These are phyloP conservation scores for Aquilaria malaccensis DNA, from an alignment of 345 rosid genomes.

Conservation along the genomic window DNA sequence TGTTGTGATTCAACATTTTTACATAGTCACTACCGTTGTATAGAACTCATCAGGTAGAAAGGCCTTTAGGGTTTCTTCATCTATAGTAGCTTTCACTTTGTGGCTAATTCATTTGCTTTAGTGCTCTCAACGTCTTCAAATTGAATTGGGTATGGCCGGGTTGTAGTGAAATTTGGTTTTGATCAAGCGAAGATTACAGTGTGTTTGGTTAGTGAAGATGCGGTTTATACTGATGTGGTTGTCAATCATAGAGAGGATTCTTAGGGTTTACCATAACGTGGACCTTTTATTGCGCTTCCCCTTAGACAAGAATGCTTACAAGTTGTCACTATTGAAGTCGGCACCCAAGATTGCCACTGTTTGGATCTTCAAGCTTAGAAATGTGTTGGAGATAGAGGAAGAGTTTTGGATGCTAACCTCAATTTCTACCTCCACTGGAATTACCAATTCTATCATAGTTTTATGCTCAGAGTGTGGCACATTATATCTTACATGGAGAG, in stretches of 20 bases:
- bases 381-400: slow-evolving; percentile 39
- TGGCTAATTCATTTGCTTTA: slow-evolving; percentile 8
- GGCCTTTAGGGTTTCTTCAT: slow-evolving; percentile 13
- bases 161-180: slow-evolving; percentile 18
- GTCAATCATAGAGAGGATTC: slow-evolving; percentile 63
- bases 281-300: slow-evolving; percentile 86
- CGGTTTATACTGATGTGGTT: slow-evolving; percentile 87
- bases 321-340: slow-evolving; percentile 48
- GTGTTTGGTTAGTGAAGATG: slow-evolving; percentile 90
- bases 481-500: no score
- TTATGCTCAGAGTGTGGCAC: no score
- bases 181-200: slow-evolving; percentile 56
- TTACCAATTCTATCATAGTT: no score
- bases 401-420: slow-evolving; percentile 61
- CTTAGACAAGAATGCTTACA: slow-evolving; percentile 58
- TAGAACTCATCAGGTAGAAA: no score
- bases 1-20: no score
- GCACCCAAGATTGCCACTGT: slow-evolving; percentile 67
- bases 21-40: no score
- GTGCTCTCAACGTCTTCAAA: neutral
- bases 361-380: slow-evolving; percentile 53
- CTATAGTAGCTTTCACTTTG: slow-evolving; percentile 18
- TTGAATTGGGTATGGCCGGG: neutral
- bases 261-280: slow-evolving; percentile 57
- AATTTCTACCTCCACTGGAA: no score